Evolutionary conservation across 257 asterid species (phyloP).

Genomic region (Rhazya stricta): DNA sequence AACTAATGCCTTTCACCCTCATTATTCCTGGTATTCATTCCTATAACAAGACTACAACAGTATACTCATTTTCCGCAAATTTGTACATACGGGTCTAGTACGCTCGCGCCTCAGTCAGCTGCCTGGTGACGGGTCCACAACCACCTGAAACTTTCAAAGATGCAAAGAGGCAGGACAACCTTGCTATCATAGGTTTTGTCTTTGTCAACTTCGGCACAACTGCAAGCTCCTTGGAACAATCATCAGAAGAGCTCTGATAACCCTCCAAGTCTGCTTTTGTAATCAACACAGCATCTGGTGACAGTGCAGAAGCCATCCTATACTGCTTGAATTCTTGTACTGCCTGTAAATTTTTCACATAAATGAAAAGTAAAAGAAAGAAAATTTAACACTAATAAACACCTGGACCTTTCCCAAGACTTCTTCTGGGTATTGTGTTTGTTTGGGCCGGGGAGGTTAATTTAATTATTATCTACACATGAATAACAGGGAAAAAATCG

Average conservation of each 20-base stretch:
- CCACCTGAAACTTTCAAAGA: slow-evolving; percentile 65
- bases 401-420: not conserved
- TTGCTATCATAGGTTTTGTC: slow-evolving; percentile 66
- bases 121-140: slow-evolving; percentile 48
- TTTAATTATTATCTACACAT: not conserved
- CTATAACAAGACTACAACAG: slow-evolving; percentile 4
- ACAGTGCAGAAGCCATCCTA: slow-evolving; percentile 38
- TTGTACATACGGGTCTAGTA: slow-evolving; percentile 42
- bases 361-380: not conserved
- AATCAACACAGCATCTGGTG: slow-evolving; percentile 63
- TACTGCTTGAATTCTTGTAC: slow-evolving; percentile 73
- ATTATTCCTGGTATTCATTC: not conserved
- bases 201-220: slow-evolving; percentile 34
- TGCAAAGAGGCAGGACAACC: slow-evolving; percentile 75
- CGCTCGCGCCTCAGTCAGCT: slow-evolving; percentile 64
- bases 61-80: slow-evolving; percentile 3
- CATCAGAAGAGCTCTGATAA: slow-evolving; percentile 48
- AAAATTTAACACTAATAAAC: not conserved
- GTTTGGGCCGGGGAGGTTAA: not conserved
- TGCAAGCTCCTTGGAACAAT: slow-evolving; percentile 36
- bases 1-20: not conserved
- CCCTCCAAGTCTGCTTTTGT: slow-evolving; percentile 96
- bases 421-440: no score
- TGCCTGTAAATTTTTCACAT: slow-evolving; percentile 47
- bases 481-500: not conserved